Percentiles rank a stretch among this genome's conserved stretches.
Evolutionary conservation across 345 rosid species (phyloP).

Genomic region (Lumnitzera racemosa): DNA sequence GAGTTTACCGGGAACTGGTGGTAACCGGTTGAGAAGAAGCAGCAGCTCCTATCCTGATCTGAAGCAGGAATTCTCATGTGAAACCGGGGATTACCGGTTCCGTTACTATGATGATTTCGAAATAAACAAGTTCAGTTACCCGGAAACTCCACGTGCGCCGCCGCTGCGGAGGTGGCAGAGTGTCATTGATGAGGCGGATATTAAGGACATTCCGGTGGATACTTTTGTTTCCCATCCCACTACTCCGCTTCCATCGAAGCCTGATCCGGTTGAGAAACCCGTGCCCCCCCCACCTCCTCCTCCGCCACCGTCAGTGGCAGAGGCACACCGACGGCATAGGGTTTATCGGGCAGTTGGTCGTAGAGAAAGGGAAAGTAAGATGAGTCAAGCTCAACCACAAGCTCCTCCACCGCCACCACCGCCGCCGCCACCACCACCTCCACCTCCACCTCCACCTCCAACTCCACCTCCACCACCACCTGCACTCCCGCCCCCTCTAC

Average conservation of each 20-base stretch:
- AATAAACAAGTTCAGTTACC: slow-evolving; percentile 28
- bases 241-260: slow-evolving; percentile 15
- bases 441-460: slow-evolving; percentile 29
- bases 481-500: slow-evolving; percentile 21
- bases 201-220: slow-evolving; percentile 56
- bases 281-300: slow-evolving; percentile 34
- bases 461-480: slow-evolving; percentile 31
- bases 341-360: slow-evolving; percentile 26
- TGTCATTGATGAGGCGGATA: slow-evolving; percentile 28
- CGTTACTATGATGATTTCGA: slow-evolving; percentile 73
- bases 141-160: slow-evolving; percentile 7
- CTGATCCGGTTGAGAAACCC: slow-evolving; percentile 21
- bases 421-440: not conserved
- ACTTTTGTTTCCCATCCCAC: slow-evolving; percentile 37
- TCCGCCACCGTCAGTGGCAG: slow-evolving; percentile 12
- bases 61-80: slow-evolving; percentile 34
- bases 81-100: slow-evolving; percentile 34
- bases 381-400: slow-evolving; percentile 15
- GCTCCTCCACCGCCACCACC: not conserved
- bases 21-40: slow-evolving; percentile 51
- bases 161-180: slow-evolving; percentile 20
- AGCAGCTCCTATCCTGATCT: slow-evolving; percentile 81
- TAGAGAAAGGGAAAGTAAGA: slow-evolving; percentile 20
- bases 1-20: slow-evolving; percentile 18
- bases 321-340: slow-evolving; percentile 21